Conservation (phyloP, 2,329 filamentous ascomycete genomes). For the Myriosclerotinia scirpicola region DNA sequence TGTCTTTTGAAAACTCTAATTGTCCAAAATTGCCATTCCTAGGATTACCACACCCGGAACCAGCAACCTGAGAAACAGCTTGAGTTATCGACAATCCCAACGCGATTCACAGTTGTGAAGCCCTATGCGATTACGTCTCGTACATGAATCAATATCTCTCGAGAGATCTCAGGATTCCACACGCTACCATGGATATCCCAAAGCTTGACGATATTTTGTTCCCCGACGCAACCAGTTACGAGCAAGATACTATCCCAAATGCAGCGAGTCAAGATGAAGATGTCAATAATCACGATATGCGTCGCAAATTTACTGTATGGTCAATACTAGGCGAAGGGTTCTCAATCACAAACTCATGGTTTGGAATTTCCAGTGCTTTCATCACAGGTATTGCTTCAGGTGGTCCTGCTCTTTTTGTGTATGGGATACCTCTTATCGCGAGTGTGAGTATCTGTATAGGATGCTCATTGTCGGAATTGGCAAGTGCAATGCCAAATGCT, state of each 20-base stretch:
- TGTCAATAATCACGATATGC: conserved; percentile 5
- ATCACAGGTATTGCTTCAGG: conserved; percentile 22
- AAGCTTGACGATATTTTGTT: conserved; percentile 10
- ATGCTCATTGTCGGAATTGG: conserved; percentile 20
- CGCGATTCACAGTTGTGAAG: neutral
- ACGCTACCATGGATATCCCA: conserved; percentile 12
- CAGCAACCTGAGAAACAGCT: neutral
- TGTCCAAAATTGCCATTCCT: neutral
- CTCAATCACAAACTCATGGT: conserved; percentile 23
- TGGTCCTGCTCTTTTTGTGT: conserved; percentile 22
- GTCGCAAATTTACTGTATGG: conserved; percentile 21
- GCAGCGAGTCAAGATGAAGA: neutral
- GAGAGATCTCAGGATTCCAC: neutral
- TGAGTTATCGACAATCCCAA: neutral
- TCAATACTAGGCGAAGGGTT: conserved; percentile 23
- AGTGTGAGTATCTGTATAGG: conserved; percentile 14
- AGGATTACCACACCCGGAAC: neutral
- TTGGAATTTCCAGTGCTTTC: conserved; percentile 21
- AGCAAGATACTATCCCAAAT: neutral
- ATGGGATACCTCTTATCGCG: conserved; percentile 19
- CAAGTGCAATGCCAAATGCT: conserved; percentile 23
- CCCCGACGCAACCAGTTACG: neutral
- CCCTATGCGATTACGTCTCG: neutral
- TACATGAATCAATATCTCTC: neutral
- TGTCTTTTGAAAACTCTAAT: neutral